phyloP scores from a whole-genome alignment of 129 eudicot species.

The Oenanthe sinensis region DNA sequence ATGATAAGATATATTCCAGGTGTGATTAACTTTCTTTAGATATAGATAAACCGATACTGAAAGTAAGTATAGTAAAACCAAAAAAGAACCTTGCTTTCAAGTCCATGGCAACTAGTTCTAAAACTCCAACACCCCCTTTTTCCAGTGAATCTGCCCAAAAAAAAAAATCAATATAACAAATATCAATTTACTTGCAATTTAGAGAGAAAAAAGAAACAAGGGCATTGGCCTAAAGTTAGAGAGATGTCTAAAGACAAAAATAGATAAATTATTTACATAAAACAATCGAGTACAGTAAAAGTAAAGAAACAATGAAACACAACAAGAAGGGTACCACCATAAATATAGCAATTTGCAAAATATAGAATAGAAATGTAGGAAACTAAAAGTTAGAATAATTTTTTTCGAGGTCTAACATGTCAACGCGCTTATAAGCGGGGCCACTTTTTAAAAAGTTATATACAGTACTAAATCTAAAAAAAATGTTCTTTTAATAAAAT shows the following conservation, averaged over 20 bases:
- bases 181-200: not conserved
- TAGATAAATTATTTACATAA: not conserved
- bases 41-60: not conserved
- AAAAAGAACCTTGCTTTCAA: slow-evolving; percentile 97
- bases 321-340: no score
- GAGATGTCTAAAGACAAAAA: not conserved
- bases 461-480: no score
- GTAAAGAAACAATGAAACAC: not conserved
- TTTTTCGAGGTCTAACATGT: no score
- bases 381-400: no score
- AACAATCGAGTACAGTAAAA: not conserved
- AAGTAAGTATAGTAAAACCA: not conserved
- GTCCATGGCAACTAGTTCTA: slow-evolving; percentile 99
- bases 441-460: no score
- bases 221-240: not conserved
- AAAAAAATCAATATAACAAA: not conserved
- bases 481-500: no score
- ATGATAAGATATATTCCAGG: slow-evolving; percentile 15
- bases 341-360: no score
- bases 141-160: slow-evolving; percentile 64
- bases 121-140: slow-evolving; percentile 97
- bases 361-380: no score
- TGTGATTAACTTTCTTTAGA: slow-evolving; percentile 1
- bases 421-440: no score
- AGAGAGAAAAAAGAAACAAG: not conserved